Evolutionary conservation across 2,329 filamentous ascomycete species (phyloP).

Genomic region (Hortaea sp.): DNA sequence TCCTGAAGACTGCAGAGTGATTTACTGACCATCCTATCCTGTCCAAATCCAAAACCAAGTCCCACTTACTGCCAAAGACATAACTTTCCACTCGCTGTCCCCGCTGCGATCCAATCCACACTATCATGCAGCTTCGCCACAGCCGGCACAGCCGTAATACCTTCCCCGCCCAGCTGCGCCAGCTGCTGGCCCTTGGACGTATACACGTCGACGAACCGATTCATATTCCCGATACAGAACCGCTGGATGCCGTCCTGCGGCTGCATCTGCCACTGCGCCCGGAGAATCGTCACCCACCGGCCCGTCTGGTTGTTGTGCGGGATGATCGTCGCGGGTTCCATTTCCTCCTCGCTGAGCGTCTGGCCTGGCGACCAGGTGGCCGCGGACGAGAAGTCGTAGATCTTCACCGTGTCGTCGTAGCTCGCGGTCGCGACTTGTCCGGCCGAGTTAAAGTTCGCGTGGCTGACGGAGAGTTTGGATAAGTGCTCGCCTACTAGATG

Average conservation of each 20-base stretch:
- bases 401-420: constrained; percentile 92
- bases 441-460: constrained; percentile 77
- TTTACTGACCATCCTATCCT: too few species aligned
- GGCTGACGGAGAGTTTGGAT: constrained; percentile 76
- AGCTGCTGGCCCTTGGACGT: constrained; percentile 74
- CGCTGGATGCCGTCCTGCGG: constrained; percentile 73
- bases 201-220: constrained; percentile 81
- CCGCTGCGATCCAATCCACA: constrained; percentile 83
- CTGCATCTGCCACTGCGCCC: constrained; percentile 81
- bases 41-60: too few species aligned
- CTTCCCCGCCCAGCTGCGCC: constrained; percentile 76
- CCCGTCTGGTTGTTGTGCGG: constrained; percentile 94
- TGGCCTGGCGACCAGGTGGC: constrained; percentile 36
- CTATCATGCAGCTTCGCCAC: constrained; percentile 84
- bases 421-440: constrained; percentile 85
- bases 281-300: constrained; percentile 76
- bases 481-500: constrained; percentile 69
- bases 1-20: too few species aligned
- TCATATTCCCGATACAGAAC: constrained; percentile 90
- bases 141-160: constrained; percentile 87
- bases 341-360: constrained; percentile 47
- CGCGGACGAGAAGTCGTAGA: constrained; percentile 60
- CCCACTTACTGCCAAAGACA: constrained; percentile 68
- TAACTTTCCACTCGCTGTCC: constrained; percentile 83
- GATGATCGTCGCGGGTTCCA: constrained; percentile 60